Conservation (phyloP, 495 filamentous ascomycete genomes). For the Clohesyomyces aquaticus region DNA sequence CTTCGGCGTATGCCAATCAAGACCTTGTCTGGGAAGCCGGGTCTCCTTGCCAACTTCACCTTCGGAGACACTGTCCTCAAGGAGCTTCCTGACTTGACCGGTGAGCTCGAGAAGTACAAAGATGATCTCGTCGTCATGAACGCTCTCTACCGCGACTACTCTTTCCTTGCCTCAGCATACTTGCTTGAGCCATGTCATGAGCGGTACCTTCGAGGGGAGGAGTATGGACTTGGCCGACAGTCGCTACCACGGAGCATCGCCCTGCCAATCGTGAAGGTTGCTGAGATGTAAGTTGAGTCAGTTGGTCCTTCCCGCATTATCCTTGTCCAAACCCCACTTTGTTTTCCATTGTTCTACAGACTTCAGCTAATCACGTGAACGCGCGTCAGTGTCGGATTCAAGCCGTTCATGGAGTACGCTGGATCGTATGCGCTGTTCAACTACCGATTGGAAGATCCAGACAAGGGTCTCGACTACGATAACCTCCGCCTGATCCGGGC, state of each 20-base stretch:
- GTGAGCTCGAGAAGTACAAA: conserved; percentile 68
- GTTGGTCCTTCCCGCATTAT: conserved; percentile 60
- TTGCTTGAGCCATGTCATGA: conserved; percentile 93
- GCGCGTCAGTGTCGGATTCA: conserved; percentile 61
- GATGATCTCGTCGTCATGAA: conserved; percentile 74
- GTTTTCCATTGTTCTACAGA: neutral
- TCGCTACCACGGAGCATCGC: conserved; percentile 71
- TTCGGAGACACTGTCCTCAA: conserved; percentile 69
- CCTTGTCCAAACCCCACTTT: neutral
- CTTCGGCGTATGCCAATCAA: conserved; percentile 75
- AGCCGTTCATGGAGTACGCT: conserved; percentile 94
- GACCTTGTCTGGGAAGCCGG: conserved; percentile 68
- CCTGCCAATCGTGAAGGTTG: conserved; percentile 74
- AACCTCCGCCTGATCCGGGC: conserved; percentile 86
- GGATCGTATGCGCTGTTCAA: conserved; percentile 91
- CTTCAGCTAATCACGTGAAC: conserved; percentile 30
- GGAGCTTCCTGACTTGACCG: conserved; percentile 75
- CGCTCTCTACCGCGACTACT: conserved; percentile 86
- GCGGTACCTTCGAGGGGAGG: conserved; percentile 65
- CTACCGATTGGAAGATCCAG: conserved; percentile 71
- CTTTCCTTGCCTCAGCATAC: conserved; percentile 84
- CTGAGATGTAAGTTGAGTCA: conserved; percentile 67
- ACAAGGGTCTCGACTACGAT: conserved; percentile 67
- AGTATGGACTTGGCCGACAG: conserved; percentile 75
- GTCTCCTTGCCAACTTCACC: conserved; percentile 71